A percentile compares a stretch with the other conserved stretches of the same genome.
Conservation (phyloP, 1,284 basidiomycete genomes). For the Cerioporus squamosus region DNA sequence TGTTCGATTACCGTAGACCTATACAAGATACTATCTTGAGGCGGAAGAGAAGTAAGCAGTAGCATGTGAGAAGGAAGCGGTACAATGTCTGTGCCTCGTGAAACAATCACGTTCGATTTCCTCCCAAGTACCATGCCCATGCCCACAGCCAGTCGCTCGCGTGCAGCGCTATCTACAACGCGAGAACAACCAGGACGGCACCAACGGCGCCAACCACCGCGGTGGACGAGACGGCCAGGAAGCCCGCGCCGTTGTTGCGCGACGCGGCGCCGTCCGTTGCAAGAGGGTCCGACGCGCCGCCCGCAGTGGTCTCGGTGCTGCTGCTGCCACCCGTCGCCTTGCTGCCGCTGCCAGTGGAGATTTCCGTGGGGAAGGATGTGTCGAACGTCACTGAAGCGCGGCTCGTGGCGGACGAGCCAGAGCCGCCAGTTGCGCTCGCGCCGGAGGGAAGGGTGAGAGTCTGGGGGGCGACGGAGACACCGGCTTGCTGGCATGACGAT, state of each 20-base stretch:
- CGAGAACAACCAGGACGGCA: background rate
- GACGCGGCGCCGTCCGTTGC: background rate
- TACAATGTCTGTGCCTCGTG: too few relatives aligned
- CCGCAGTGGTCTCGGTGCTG: background rate
- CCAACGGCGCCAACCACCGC: conserved; percentile 8
- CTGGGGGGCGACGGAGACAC: background rate
- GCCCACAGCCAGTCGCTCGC: background rate
- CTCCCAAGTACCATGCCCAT: too few relatives aligned
- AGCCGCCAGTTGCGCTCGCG: background rate
- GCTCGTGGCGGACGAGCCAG: background rate
- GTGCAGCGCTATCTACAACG: background rate
- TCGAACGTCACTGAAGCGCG: background rate
- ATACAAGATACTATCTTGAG: too few relatives aligned
- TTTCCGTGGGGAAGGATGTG: background rate
- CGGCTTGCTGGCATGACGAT: conserved; percentile 4
- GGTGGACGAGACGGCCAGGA: conserved; percentile 1
- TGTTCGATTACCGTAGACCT: too few relatives aligned
- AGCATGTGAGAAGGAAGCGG: too few relatives aligned
- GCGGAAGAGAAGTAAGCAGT: too few relatives aligned
- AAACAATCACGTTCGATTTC: too few relatives aligned
- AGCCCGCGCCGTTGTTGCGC: conserved; percentile 4
- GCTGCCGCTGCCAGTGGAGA: background rate
- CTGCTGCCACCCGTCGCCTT: background rate
- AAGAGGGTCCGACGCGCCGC: background rate
- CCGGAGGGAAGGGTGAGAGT: conserved; percentile 15